Percentiles rank a stretch among this genome's conserved stretches.
Evolutionary conservation across 2,329 filamentous ascomycete species (phyloP).

Genomic region (Magnaporthales sp.): DNA sequence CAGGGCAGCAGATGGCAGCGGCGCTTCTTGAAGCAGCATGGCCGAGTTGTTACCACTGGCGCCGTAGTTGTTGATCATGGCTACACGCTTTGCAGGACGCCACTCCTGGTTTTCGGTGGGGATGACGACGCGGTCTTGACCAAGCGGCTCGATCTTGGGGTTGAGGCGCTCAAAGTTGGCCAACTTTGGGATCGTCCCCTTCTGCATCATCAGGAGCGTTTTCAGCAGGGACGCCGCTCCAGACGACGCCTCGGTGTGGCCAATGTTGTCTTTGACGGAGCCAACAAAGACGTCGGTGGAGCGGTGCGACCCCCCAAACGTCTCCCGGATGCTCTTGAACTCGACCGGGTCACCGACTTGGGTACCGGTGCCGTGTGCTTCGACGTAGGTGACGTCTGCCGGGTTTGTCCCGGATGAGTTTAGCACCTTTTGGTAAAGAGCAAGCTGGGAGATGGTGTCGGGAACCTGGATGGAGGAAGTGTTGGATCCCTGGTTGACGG

Average conservation of each 20-base stretch:
- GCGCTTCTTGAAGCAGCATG: conserved; percentile 13
- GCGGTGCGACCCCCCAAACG: conserved; percentile 15
- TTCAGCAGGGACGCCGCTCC: conserved; percentile 23
- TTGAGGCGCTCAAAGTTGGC: conserved; percentile 21
- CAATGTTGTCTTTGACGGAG: conserved; percentile 24
- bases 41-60: conserved; percentile 21
- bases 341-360: conserved; percentile 26
- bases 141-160: conserved; percentile 12
- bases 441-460: conserved; percentile 15
- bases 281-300: conserved; percentile 11
- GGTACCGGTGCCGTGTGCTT: conserved; percentile 36
- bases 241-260: conserved; percentile 23
- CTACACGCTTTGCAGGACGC: conserved; percentile 7
- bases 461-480: conserved; percentile 18
- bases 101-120: conserved; percentile 13
- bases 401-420: conserved; percentile 14
- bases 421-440: conserved; percentile 23
- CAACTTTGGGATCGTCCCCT: conserved; percentile 20
- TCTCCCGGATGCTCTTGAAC: conserved; percentile 21
- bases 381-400: conserved; percentile 20
- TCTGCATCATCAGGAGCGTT: conserved; percentile 18
- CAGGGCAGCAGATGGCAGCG: neutral
- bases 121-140: conserved; percentile 14
- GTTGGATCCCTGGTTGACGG: conserved; percentile 30
- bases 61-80: conserved; percentile 27